Evolutionary conservation across 2,329 filamentous ascomycete genomes (phyloP).

Genomic region (Emmonsiellopsis sp.): DNA sequence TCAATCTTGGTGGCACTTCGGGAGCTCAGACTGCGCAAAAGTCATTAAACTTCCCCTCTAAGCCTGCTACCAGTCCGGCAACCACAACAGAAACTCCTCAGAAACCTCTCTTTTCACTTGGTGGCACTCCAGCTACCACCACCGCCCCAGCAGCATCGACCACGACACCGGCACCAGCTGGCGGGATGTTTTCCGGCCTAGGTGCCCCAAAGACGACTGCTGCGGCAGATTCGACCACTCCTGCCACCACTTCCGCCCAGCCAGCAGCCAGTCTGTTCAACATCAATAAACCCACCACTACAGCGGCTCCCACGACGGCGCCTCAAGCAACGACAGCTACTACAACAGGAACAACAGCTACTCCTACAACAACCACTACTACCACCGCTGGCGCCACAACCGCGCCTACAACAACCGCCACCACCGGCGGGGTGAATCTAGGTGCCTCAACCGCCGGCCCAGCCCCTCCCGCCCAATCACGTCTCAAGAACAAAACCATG

Average conservation of each 20-base stretch:
- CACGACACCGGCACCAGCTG: slow-evolving; percentile 14
- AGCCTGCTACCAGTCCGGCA: slow-evolving; percentile 12
- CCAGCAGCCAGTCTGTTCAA: slow-evolving; percentile 15
- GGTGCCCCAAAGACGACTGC: slow-evolving; percentile 17
- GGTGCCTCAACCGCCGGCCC: slow-evolving; percentile 72
- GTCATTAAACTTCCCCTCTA: slow-evolving; percentile 1
- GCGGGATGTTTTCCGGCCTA: slow-evolving; percentile 21
- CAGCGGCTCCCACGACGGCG: slow-evolving; percentile 15
- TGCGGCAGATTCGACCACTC: slow-evolving; percentile 18
- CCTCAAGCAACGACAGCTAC: slow-evolving; percentile 17
- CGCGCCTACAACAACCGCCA: slow-evolving; percentile 21
- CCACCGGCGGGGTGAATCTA: slow-evolving; percentile 36
- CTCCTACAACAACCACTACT: slow-evolving; percentile 23
- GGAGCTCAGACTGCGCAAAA: slow-evolving; percentile 4
- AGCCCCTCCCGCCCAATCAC: slow-evolving; percentile 67
- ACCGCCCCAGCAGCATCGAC: slow-evolving; percentile 5
- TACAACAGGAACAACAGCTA: slow-evolving; percentile 15
- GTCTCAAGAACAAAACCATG: slow-evolving; percentile 97
- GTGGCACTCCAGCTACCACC: slow-evolving; percentile 6
- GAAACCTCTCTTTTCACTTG: not conserved
- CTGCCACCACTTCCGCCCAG: slow-evolving; percentile 16
- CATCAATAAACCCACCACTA: slow-evolving; percentile 19
- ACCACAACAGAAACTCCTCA: slow-evolving; percentile 20
- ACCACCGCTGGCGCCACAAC: slow-evolving; percentile 19
- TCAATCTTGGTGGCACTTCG: slow-evolving; percentile 2